A percentile compares a stretch with the other conserved stretches of the same genome.
These are phyloP conservation scores for Candida argentea DNA, from an alignment of 805 yeast genomes.

Conservation along the genomic window DNA sequence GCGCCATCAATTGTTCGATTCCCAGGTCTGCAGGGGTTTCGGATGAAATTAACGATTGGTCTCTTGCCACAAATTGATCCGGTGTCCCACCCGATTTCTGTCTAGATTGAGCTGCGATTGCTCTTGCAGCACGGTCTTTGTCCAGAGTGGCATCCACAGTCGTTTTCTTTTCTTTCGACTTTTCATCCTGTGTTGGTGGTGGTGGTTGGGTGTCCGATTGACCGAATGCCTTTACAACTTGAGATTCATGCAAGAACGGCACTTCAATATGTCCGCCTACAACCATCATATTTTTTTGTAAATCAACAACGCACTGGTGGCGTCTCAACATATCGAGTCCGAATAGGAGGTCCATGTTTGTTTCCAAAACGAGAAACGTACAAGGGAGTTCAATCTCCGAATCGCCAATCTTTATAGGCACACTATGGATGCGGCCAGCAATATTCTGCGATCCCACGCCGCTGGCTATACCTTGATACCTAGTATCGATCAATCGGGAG, in stretches of 20 bases:
- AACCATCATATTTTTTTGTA: slow-evolving; percentile 50
- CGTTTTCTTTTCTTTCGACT: not conserved
- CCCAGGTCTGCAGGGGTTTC: slow-evolving; percentile 12
- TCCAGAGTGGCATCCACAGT: no score
- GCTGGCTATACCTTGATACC: slow-evolving; percentile 73
- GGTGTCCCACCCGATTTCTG: slow-evolving; percentile 1
- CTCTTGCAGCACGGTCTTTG: slow-evolving; percentile 6
- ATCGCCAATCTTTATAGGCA: slow-evolving; percentile 69
- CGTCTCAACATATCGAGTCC: slow-evolving; percentile 90
- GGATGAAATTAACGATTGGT: no score
- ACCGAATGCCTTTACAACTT: slow-evolving; percentile 35
- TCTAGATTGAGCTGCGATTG: not conserved
- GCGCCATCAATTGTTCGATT: slow-evolving; percentile 33
- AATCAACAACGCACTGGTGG: slow-evolving; percentile 75
- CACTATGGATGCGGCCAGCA: slow-evolving; percentile 79
- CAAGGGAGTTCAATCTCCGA: slow-evolving; percentile 30
- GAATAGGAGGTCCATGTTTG: slow-evolving; percentile 61
- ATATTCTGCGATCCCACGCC: slow-evolving; percentile 85
- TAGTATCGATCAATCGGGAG: slow-evolving; percentile 61
- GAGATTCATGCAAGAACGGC: slow-evolving; percentile 62
- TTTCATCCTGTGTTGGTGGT: slow-evolving; percentile 5
- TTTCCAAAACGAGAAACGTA: slow-evolving; percentile 43
- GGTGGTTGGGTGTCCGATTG: slow-evolving; percentile 5
- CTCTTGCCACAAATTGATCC: not conserved
- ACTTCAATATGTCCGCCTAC: slow-evolving; percentile 66